These are phyloP conservation scores for Tillandsia fasciculata DNA, from an alignment of 176 grass and related monocot species.

Conservation along the genomic window DNA sequence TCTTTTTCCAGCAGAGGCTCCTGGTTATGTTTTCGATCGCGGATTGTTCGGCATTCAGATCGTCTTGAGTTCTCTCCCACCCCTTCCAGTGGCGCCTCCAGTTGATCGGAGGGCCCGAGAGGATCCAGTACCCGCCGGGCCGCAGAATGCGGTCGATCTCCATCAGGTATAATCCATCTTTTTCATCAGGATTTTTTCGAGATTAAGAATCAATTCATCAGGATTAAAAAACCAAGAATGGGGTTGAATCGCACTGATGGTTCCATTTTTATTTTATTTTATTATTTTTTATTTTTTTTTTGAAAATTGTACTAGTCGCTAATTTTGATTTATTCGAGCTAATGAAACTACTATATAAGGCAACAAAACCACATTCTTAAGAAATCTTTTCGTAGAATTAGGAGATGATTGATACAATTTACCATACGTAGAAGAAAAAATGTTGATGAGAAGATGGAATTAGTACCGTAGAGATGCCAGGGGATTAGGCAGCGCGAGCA, in stretches of 20 bases:
- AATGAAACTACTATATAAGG: too few relatives aligned
- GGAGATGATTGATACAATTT: too few relatives aligned
- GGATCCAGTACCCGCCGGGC: conserved; percentile 94
- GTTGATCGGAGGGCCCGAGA: conserved; percentile 93
- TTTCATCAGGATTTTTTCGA: neutral
- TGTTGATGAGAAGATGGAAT: neutral
- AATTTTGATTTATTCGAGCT: too few relatives aligned
- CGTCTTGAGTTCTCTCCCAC: conserved; percentile 53
- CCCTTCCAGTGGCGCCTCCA: conserved; percentile 72
- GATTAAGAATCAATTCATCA: neutral
- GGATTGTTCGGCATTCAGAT: conserved; percentile 57
- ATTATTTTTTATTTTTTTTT: too few relatives aligned
- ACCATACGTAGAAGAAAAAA: too few relatives aligned
- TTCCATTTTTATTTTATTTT: too few relatives aligned
- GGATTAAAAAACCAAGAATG: neutral
- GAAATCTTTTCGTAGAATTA: too few relatives aligned
- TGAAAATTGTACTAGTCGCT: too few relatives aligned
- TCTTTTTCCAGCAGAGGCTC: conserved; percentile 89
- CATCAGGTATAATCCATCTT: conserved; percentile 77
- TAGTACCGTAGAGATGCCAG: conserved; percentile 68
- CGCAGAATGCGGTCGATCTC: conserved; percentile 86
- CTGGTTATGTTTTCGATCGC: conserved; percentile 59
- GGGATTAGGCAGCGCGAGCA: conserved; percentile 96
- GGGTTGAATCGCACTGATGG: too few relatives aligned
- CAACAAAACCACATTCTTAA: too few relatives aligned